Percentiles rank a stretch among this genome's conserved stretches.
These are phyloP conservation scores for Fusarium nematophilum DNA, from an alignment of 2,329 filamentous ascomycete species.

Conservation along the genomic window DNA sequence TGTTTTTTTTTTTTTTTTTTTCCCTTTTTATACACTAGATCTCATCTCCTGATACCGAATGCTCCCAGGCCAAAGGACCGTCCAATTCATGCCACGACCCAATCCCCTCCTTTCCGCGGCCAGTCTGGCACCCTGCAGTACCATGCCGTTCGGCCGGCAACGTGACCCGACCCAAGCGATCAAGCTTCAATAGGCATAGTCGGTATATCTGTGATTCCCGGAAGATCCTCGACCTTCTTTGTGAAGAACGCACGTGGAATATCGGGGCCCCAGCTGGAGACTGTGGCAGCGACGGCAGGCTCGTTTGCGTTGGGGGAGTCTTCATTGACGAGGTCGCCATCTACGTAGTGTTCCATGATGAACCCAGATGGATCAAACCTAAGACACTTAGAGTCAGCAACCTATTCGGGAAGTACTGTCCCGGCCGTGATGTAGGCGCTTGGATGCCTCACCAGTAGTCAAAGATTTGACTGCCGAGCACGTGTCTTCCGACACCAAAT, in stretches of 20 bases:
- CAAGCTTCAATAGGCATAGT: slow-evolving; percentile 8
- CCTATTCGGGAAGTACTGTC: no score
- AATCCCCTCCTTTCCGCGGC: no score
- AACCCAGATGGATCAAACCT: slow-evolving; percentile 18
- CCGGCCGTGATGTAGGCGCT: no score
- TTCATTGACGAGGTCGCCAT: slow-evolving; percentile 17
- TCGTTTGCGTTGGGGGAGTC: slow-evolving; percentile 12
- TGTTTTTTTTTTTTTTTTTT: no score
- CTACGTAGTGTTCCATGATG: slow-evolving; percentile 18
- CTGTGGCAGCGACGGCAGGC: slow-evolving; percentile 11
- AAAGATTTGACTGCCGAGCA: slow-evolving; percentile 18
- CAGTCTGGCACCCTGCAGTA: no score
- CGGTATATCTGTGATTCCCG: not conserved
- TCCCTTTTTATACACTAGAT: no score
- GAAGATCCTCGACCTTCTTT: slow-evolving; percentile 13
- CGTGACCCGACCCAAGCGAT: no score
- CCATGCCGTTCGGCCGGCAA: no score
- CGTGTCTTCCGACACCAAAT: slow-evolving; percentile 17
- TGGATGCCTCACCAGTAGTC: slow-evolving; percentile 13
- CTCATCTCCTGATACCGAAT: no score
- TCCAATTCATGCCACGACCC: no score
- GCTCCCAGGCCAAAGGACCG: no score
- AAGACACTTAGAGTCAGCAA: no score
- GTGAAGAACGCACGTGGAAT: slow-evolving; percentile 16
- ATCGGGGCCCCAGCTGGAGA: slow-evolving; percentile 16